Percentiles rank a stretch among this genome's conserved stretches.
Evolutionary conservation across 2,329 filamentous ascomycete genomes (phyloP).

Genomic region (Dactylellina sp.): DNA sequence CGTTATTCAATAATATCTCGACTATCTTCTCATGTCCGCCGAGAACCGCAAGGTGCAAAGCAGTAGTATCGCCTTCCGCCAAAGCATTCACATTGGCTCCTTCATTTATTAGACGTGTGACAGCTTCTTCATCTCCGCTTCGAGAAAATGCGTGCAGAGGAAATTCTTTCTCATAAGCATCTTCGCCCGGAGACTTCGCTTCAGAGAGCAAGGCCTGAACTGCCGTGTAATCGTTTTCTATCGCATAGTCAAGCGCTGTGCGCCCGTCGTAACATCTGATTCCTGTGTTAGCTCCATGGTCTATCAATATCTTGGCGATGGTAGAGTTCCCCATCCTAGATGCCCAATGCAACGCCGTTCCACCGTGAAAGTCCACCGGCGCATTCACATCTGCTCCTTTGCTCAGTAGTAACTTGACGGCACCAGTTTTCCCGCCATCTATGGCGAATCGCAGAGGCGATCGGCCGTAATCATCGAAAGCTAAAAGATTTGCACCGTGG

Average conservation of each 20-base stretch:
- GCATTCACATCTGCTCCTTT: conserved; percentile 53
- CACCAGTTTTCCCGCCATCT: conserved; percentile 36
- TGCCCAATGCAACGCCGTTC: conserved; percentile 52
- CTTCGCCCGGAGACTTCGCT: conserved; percentile 15
- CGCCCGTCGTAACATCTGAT: conserved; percentile 41
- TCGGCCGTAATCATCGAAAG: conserved; percentile 32
- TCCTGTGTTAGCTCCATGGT: conserved; percentile 5
- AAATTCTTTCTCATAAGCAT: conserved; percentile 48
- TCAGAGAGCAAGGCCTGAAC: conserved; percentile 57
- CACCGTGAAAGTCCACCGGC: conserved; percentile 47
- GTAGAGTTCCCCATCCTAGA: conserved; percentile 20
- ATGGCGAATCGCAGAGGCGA: conserved; percentile 39
- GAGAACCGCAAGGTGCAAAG: conserved; percentile 58
- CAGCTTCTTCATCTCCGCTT: conserved; percentile 56
- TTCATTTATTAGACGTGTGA: conserved; percentile 49
- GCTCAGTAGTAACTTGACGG: conserved; percentile 58
- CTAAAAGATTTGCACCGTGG: conserved; percentile 12
- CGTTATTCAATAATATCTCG: conserved; percentile 57
- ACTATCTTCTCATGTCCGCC: conserved; percentile 58
- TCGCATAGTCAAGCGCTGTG: conserved; percentile 55
- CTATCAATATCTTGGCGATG: conserved; percentile 26
- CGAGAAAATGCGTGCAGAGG: conserved; percentile 59
- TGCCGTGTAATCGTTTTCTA: conserved; percentile 37
- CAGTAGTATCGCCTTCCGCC: conserved; percentile 43
- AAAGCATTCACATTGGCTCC: conserved; percentile 35